Evolutionary conservation across 163 green algal genomes (phyloP), one percentile per base, ranked within the genome.

Genomic region (Volvox carteri): DNA sequence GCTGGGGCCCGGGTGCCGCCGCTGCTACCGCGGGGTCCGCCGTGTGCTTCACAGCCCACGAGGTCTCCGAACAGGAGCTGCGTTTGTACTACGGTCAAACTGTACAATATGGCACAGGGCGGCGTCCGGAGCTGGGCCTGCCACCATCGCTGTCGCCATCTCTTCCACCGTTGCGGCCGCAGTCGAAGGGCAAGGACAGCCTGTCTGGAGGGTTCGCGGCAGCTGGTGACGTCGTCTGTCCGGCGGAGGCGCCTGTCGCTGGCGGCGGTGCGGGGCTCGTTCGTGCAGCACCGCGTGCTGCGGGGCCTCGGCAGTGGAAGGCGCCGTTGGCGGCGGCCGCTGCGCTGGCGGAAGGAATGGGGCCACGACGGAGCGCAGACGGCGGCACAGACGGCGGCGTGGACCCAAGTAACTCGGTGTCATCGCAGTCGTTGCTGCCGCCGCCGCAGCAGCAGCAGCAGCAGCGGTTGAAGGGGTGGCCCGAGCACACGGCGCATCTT

Each of bases 21-120:
- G 33, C 77, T n/a, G 54, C 18, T 30, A 37, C 41, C 41, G 33
- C 75, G 30, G 48, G n/a, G 23, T 30, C 75, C 33, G 48, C 25
- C 3, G n/a, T 84, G 48, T 4, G 35, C 21, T 76, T 77, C 58
- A 37, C 78, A 25, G 41, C 42, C 56, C 11, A 16, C 4, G 78
- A 28, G 14, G 56, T 86, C 21, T 35, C 39, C 19, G 9, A 62
- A 58, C 1, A 16, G 1, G 39, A 44, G 4, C 58, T 86, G 58
- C 78, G 78, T 8, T 7, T 3, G n/a, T 86, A 48, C 78, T 76
- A 33, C 11, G 78, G 60, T 56, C 50, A 86, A n/a, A 86, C 78
- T n/a, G 25, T 76, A 9, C 33, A 23, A 14, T 4, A 62, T 16
- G 39, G 39, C 25, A 21, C 12, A 6, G 78, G 78, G 0, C 41